phyloP scores from a whole-genome alignment of 1,284 basidiomycete species.

The Pisolithus thermaeus region DNA sequence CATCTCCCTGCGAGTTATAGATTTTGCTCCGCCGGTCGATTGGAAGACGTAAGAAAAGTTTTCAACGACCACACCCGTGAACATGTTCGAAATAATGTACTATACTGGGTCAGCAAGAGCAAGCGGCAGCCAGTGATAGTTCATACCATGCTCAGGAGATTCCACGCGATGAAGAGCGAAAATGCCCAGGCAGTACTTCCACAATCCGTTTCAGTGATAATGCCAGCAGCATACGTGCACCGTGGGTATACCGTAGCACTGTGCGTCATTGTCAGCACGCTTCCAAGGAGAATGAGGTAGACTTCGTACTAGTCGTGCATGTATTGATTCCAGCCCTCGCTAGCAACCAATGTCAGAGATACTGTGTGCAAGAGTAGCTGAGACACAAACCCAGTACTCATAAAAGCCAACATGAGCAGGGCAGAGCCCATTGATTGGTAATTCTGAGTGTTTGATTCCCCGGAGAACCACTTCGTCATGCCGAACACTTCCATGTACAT shows the following conservation, averaged over 20 bases:
- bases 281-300: neutral
- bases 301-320: slow-evolving; percentile 87
- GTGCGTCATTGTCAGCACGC: slow-evolving; percentile 6
- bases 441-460: slow-evolving; percentile 71
- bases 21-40: slow-evolving; percentile 74
- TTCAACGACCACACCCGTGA: slow-evolving; percentile 94
- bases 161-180: slow-evolving; percentile 92
- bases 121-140: neutral
- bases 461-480: slow-evolving; percentile 81
- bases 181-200: slow-evolving; percentile 86
- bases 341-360: slow-evolving; percentile 26
- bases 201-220: slow-evolving; percentile 73
- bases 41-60: slow-evolving; percentile 97
- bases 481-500: slow-evolving; percentile 91
- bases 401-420: slow-evolving; percentile 81
- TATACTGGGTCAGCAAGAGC: slow-evolving; percentile 26
- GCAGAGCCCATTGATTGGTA: slow-evolving; percentile 79
- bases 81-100: slow-evolving; percentile 96
- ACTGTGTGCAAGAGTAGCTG: neutral
- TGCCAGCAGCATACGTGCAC: slow-evolving; percentile 56
- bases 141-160: slow-evolving; percentile 87
- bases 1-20: slow-evolving; percentile 87
- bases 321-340: slow-evolving; percentile 91
- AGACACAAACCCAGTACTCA: slow-evolving; percentile 58
- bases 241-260: slow-evolving; percentile 76